Evolutionary conservation across 352 stramenopile species (phyloP), one percentile per base, ranked within the genome.

Genomic region (Elongisporangium anandrum): DNA sequence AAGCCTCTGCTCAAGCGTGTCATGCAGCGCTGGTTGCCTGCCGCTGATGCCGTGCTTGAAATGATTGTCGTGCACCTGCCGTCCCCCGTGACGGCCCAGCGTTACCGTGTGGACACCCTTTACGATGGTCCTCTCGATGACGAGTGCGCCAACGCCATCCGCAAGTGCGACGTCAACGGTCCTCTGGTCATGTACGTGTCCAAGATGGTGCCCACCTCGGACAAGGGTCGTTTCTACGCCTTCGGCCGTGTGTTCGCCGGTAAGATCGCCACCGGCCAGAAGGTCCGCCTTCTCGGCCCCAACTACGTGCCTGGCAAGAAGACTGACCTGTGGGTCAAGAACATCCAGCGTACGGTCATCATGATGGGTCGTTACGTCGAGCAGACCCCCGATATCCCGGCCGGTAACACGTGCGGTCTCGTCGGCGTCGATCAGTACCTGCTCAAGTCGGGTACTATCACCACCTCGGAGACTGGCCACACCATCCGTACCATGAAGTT

Each of bases 401-500:
- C 96, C 61, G 98, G 98, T 90, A 99, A 99, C 95, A 99, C 97
- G 67, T 99, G 95, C 76, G 97, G 85, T 70, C 86, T 99, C 22
- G 97, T 99, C 39, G 97, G 98, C 84, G 96, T 99, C 16, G 97
- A 99, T 87, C 95, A 99, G 81, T 99, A 99, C 95, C 82, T 99
- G 66, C 88, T 99, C 65, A 99, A 99, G 95, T 98, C 90, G 67
- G 98, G 96, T 84, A 99, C 98, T 56, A 98, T 99, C 70, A 98
- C 96, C 62, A 99, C 96, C 52, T 98, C 87, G 23, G 97, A 99
- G 66, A 96, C 96, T 72, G 97, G 96, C 54, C 92, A 98, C 92
- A 97, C 82, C 49, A 99, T 99, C 81, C 98, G 98, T 83, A 99
- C 97, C 58, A 99, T 99, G 97, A 99, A 99, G 87, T 99, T 99